Percentiles rank a stretch among this genome's conserved stretches.
These are phyloP conservation scores for Pythium dissimile DNA, from an alignment of 352 stramenopile genomes.

Conservation along the genomic window DNA sequence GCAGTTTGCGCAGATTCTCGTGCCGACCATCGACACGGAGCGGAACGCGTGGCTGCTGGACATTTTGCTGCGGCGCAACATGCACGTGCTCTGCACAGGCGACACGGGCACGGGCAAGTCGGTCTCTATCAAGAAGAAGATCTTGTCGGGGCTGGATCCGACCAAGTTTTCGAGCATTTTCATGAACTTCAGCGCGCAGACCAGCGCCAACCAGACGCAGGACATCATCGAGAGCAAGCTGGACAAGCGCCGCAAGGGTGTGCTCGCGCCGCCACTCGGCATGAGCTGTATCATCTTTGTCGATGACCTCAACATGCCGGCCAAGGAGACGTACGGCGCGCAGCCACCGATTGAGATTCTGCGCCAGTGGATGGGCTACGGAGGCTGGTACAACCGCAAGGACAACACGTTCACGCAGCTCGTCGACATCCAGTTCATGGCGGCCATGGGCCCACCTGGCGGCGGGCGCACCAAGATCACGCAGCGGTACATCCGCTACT, in stretches of 20 bases:
- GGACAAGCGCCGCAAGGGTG: constrained; percentile 92
- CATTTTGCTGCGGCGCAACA: constrained; percentile 81
- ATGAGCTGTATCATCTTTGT: constrained; percentile 93
- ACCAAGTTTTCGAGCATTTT: constrained; percentile 85
- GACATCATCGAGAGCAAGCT: constrained; percentile 94
- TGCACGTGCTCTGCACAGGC: constrained; percentile 89
- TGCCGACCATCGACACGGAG: constrained; percentile 93
- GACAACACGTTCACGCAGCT: constrained; percentile 91
- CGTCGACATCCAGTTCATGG: constrained; percentile 92
- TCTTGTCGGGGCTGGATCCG: constrained; percentile 73
- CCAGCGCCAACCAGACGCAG: constrained; percentile 92
- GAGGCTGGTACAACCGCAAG: constrained; percentile 93
- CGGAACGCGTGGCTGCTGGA: constrained; percentile 91
- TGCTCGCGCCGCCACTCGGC: constrained; percentile 87
- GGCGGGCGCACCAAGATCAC: constrained; percentile 91
- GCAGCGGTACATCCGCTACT: constrained; percentile 91
- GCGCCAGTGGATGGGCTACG: constrained; percentile 93
- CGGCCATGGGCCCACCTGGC: constrained; percentile 90
- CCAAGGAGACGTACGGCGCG: constrained; percentile 92
- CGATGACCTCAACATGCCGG: constrained; percentile 94
- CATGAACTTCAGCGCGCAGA: constrained; percentile 93
- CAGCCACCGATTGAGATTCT: constrained; percentile 93
- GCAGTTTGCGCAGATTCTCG: constrained; percentile 87
- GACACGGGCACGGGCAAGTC: constrained; percentile 94
- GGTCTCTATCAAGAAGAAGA: constrained; percentile 92